Conservation (phyloP, 805 yeast species). For the Kluyveromyces siamensis region DNA sequence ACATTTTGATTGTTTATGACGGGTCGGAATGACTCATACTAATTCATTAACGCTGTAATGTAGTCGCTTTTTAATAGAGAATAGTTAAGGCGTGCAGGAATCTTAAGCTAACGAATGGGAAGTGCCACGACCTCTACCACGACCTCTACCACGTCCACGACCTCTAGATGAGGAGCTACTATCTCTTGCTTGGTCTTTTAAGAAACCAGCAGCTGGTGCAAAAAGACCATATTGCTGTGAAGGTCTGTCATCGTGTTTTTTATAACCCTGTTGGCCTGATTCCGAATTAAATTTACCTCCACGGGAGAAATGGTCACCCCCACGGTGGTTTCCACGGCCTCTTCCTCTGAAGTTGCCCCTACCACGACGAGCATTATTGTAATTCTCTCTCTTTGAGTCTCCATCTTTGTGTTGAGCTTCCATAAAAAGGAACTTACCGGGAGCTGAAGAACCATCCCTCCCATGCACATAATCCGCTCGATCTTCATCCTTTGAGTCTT, state of each 20-base stretch:
- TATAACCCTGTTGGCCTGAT: not conserved
- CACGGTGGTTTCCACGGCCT: constrained; percentile 9
- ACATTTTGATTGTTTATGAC: not conserved
- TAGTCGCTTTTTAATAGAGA: constrained; percentile 1
- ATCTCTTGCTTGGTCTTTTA: constrained; percentile 3
- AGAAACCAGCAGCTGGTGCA: constrained; percentile 4
- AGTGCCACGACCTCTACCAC: constrained; percentile 13
- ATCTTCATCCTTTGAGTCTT: not conserved
- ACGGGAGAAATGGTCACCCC: constrained; percentile 3
- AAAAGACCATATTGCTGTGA: constrained; percentile 2
- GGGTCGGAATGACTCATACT: not conserved
- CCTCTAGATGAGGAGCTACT: not conserved
- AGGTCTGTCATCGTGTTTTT: constrained; percentile 1
- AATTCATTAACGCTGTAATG: constrained; percentile 4
- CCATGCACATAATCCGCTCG: not conserved
- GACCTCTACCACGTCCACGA: constrained; percentile 6
- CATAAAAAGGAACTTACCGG: not conserved
- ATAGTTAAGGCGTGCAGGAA: too few relatives aligned
- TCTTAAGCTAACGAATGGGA: not conserved
- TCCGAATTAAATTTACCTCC: constrained; percentile 1
- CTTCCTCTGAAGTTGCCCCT: constrained; percentile 5
- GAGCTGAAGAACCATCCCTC: not conserved
- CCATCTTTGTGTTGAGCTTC: constrained; percentile 3
- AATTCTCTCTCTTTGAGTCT: constrained; percentile 4
- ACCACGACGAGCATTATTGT: constrained; percentile 6